A percentile compares a stretch with the other conserved stretches of the same genome.
These are phyloP conservation scores for Crithidia thermophila DNA, from an alignment of 208 protist genomes.

Conservation along the genomic window DNA sequence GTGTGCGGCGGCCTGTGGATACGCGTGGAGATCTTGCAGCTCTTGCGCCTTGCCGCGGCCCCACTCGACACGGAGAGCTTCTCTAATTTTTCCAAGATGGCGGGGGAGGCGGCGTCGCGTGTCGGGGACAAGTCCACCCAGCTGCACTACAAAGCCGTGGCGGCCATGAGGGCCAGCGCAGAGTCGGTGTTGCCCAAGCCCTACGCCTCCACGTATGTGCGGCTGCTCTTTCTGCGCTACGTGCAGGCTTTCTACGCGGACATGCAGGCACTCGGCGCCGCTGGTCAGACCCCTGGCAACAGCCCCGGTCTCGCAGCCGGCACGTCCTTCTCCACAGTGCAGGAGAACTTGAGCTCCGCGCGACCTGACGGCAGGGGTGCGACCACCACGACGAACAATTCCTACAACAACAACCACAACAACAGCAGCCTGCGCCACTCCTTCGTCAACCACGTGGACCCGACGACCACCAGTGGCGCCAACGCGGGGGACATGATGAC, in stretches of 20 bases:
- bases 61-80: slow-evolving; percentile 36
- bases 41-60: slow-evolving; percentile 32
- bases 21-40: slow-evolving; percentile 42
- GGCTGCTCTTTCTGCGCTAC: slow-evolving; percentile 63
- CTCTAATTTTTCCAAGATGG: slow-evolving; percentile 18
- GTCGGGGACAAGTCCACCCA: slow-evolving; percentile 24
- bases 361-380: neutral
- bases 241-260: slow-evolving; percentile 58
- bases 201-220: slow-evolving; percentile 60
- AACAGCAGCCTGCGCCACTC: neutral
- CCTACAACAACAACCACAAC: neutral
- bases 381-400: neutral
- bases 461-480: no score
- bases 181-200: slow-evolving; percentile 40
- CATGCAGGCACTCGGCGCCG: slow-evolving; percentile 16
- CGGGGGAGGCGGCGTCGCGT: slow-evolving; percentile 9
- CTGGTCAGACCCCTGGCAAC: neutral
- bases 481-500: slow-evolving; percentile 8
- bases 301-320: neutral
- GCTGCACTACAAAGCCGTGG: slow-evolving; percentile 36
- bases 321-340: neutral
- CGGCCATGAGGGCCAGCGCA: slow-evolving; percentile 24
- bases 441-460: slow-evolving; percentile 2
- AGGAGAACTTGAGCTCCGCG: neutral
- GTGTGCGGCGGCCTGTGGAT: slow-evolving; percentile 51